Conservation (phyloP, 31 red algal species). For the Pterothamnion heteromorphum region DNA sequence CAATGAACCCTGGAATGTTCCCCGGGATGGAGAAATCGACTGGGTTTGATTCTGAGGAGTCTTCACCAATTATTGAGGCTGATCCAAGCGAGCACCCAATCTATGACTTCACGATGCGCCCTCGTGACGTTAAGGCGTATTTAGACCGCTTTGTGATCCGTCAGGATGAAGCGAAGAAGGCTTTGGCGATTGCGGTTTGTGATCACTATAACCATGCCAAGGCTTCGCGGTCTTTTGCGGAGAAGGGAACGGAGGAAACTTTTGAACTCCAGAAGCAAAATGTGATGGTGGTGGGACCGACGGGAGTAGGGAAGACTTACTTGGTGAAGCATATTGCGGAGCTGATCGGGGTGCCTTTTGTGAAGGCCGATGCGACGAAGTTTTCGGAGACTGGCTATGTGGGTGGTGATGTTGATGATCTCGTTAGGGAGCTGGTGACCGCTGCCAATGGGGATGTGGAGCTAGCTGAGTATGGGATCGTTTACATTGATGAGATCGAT, state of each 20-base stretch:
- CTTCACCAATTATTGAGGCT: not conserved
- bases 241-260: not conserved
- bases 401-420: constrained; percentile 66
- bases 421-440: constrained; percentile 54
- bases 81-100: not conserved
- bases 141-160: constrained; percentile 60
- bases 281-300: constrained; percentile 61
- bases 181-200: constrained; percentile 56
- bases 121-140: not conserved
- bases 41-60: not conserved
- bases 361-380: constrained; percentile 63
- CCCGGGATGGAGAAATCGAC: not conserved
- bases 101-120: not conserved
- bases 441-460: constrained; percentile 58
- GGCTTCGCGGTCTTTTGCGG: constrained; percentile 11
- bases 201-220: constrained; percentile 68
- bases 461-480: constrained; percentile 56
- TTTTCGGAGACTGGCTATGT: constrained; percentile 72
- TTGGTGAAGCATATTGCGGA: constrained; percentile 56
- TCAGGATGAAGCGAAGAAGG: constrained; percentile 61
- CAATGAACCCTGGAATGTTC: not conserved
- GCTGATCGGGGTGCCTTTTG: constrained; percentile 59
- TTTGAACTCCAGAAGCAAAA: constrained; percentile 65
- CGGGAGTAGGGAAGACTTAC: constrained; percentile 66
- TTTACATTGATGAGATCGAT: constrained; percentile 75